These are phyloP conservation scores for Ilex asprella DNA, from an alignment of 257 asterid genomes.

Conservation along the genomic window DNA sequence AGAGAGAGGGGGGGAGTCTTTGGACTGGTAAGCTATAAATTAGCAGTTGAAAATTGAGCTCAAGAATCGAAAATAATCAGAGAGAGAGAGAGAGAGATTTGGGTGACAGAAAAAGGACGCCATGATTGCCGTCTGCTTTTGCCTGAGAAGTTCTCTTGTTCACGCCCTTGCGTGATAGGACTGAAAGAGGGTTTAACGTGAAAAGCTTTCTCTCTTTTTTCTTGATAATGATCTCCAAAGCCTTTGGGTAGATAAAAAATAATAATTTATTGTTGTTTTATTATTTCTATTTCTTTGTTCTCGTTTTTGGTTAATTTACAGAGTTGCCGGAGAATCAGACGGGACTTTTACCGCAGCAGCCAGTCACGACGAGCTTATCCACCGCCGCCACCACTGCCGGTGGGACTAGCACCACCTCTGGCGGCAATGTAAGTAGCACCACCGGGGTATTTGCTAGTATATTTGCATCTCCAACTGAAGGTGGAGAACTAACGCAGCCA, in stretches of 20 bases:
- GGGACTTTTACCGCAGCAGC: conserved; percentile 30
- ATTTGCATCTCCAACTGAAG: conserved; percentile 26
- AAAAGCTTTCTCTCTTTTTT: conserved; percentile 11
- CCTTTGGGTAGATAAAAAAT: background rate
- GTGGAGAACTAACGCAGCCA: conserved; percentile 28
- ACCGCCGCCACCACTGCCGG: conserved; percentile 11
- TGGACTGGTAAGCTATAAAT: background rate
- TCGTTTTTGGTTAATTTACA: conserved; percentile 12
- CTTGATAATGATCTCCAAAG: conserved; percentile 15
- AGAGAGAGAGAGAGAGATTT: background rate
- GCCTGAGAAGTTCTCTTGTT: conserved; percentile 27
- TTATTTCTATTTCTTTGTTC: conserved; percentile 2
- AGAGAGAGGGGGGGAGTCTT: too few relatives aligned
- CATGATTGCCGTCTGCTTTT: conserved; percentile 52
- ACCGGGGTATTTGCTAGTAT: conserved; percentile 28
- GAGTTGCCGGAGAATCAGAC: conserved; percentile 66
- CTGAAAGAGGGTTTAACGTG: conserved; percentile 28
- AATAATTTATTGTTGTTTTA: background rate
- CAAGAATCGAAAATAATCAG: conserved; percentile 14
- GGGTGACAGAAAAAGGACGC: conserved; percentile 30
- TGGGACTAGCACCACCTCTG: conserved; percentile 24
- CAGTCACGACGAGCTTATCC: background rate
- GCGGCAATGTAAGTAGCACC: conserved; percentile 21
- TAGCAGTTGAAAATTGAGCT: conserved; percentile 6
- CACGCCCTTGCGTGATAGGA: conserved; percentile 30